Base-by-base conservation (phyloP, 2,329 filamentous ascomycete genomes). In the Cercospora janseana region DNA sequence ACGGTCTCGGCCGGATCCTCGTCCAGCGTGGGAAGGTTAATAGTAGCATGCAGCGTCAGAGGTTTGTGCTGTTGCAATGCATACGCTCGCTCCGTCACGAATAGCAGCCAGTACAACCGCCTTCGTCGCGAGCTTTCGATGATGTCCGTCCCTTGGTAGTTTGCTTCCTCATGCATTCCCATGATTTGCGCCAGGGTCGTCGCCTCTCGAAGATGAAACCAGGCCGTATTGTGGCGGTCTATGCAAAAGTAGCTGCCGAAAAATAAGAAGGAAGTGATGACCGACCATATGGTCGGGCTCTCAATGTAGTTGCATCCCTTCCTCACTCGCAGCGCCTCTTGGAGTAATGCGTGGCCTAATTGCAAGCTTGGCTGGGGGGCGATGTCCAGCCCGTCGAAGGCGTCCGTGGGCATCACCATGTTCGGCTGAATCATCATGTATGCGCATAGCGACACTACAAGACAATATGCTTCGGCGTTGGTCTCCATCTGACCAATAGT, bases 31-130 rank as follows among this genome's bases (percentile, higher is more conserved):
- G 77, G 80, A 4, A 78, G 69, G 32, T 74, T 73, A 9, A 82
- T 81, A 1, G 79, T 83, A 38, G 80, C 77, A 46, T 81, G 75
- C 6, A 85, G 69, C 0, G 79, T 81, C 26, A 85, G 76, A 1
- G 82, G 81, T 48, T 81, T 80, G 60, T 83, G 82, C 38, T 81
- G 76, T 49, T 84, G 74, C 23, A 85, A 76, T 3, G 81, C 82
- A 60, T 82, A 83, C 4, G 79, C 80, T 56, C 83, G 75, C 66
- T 85, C 81, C 0, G 79, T 80, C 24, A 83, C 75, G 59, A 83
- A 82, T 7, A 85, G 68, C 31, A 82, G 71, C 81, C 81, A 85
- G 62, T 81, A 84, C 6, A 82, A 71, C 8, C 80, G 71, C 49
- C 79, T 72, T 27, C 76, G 74, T 46, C 78, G 77, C 15, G 81